Percentiles rank a stretch among this genome's conserved stretches.
These are phyloP conservation scores for Colletotrichum sp. DNA, from an alignment of 2,329 filamentous ascomycete genomes.

Conservation along the genomic window DNA sequence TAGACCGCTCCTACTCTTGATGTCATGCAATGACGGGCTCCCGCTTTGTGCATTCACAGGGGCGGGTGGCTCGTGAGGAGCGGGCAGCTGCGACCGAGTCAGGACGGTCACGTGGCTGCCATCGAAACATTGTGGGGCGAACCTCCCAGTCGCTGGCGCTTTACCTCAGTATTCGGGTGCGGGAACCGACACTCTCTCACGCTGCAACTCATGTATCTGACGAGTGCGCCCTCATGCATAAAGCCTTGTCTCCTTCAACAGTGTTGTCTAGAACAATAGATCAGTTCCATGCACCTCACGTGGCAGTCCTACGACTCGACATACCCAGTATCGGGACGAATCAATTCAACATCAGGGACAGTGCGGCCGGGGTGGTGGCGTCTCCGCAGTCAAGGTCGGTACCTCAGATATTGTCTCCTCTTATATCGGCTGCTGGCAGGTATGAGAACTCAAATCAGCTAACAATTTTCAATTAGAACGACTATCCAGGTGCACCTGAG, in stretches of 20 bases:
- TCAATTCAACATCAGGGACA: constrained; percentile 2
- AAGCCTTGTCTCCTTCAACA: not conserved
- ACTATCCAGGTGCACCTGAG: not conserved
- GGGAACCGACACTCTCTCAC: not conserved
- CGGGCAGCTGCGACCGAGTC: not conserved
- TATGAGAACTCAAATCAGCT: constrained; percentile 2
- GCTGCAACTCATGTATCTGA: constrained; percentile 9
- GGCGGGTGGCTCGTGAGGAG: not conserved
- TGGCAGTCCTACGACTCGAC: not conserved
- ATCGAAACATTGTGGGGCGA: not conserved
- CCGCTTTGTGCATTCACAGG: not conserved
- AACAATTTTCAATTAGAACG: not conserved
- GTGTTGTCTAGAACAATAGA: constrained; percentile 7
- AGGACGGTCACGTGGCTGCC: not conserved
- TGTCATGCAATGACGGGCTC: not conserved
- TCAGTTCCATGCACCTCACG: not conserved
- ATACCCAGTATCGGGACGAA: not conserved
- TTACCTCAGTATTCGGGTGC: not conserved
- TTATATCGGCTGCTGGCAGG: constrained; percentile 1
- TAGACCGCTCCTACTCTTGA: not conserved
- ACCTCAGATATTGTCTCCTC: constrained; percentile 1
- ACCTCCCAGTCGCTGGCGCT: not conserved
- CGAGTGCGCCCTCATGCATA: constrained; percentile 4
- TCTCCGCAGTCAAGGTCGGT: constrained; percentile 16
- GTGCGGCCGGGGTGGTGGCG: constrained; percentile 14